Base-by-base conservation (phyloP, 768 basidiomycete species). In the Pleurotus eryngii region DNA sequence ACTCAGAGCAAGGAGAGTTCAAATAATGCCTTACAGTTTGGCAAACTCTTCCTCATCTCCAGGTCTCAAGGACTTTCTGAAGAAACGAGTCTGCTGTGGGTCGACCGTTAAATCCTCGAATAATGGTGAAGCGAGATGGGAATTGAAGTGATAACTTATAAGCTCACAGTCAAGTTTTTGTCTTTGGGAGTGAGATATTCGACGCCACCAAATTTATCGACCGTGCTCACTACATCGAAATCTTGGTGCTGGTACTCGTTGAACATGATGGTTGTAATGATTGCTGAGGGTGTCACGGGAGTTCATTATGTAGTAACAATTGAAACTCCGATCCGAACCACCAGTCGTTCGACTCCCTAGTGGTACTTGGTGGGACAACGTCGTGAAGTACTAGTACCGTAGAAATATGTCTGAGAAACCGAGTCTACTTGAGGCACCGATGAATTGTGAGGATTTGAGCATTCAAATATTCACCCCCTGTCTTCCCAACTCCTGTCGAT, bases 21-120 rank as follows among this genome's bases (percentile, higher is more conserved):
- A 27, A 5, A 55, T 14, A 55, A 37, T 8, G 8, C 12, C 20
- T 26, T 55, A 46, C 54, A 55, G 20, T 12, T 48, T 45, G 5
- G 40, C 20, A 9, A 55, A 47, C 14, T 55, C 54, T 6, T 18
- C 37, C 8, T 45, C n/a, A 24, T 55, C 42, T 17, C 42, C 54
- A 4, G 54, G 54, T 5, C 15, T 46, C 39, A 55, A 49, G 12
- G 54, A 30, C 30, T 55, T 55, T 15, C 54, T 38, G 24, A 55
- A 55, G 54, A 55, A 55, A n/a, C 39, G 54, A 22, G 54, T 37
- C 20, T 55, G 54, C 54, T 55, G 37, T 22, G 35, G 22, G 15
- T 2, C 17, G 39, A 39, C n/a, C 11, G 39, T 43, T 43, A 37
- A 11, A 39, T n/a, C 24, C 4, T 46, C 38, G 15, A 15, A 45